These are phyloP conservation scores for Polychaeton citri DNA, from an alignment of 2,329 filamentous ascomycete species.

Conservation along the genomic window DNA sequence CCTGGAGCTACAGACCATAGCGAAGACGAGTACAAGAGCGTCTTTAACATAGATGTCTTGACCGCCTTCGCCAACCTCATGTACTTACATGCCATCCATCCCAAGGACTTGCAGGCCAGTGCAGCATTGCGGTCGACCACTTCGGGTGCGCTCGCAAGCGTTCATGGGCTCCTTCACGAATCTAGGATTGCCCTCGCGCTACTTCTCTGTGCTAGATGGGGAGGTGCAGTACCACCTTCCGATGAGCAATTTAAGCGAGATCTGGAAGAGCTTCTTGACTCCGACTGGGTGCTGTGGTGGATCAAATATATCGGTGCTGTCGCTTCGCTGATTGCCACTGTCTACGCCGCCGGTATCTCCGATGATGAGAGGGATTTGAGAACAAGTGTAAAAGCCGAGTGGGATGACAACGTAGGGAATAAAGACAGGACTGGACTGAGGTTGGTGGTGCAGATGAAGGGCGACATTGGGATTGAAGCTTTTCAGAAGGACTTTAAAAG, in stretches of 20 bases:
- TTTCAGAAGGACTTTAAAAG: constrained; percentile 27
- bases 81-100: constrained; percentile 31
- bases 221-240: constrained; percentile 46
- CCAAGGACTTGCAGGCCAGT: constrained; percentile 42
- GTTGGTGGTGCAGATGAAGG: constrained; percentile 28
- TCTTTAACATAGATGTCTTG: constrained; percentile 35
- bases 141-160: constrained; percentile 50
- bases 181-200: constrained; percentile 59
- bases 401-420: constrained; percentile 23
- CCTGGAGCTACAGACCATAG: constrained; percentile 5
- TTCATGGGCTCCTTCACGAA: constrained; percentile 62
- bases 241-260: constrained; percentile 43
- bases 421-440: constrained; percentile 30
- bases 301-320: constrained; percentile 49
- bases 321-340: constrained; percentile 41
- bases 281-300: constrained; percentile 48
- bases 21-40: constrained; percentile 24
- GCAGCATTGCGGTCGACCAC: constrained; percentile 61
- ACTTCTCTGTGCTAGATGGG: constrained; percentile 62
- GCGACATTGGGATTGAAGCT: constrained; percentile 27
- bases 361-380: constrained; percentile 26
- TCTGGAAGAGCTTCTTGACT: constrained; percentile 40
- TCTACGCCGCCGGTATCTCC: constrained; percentile 47
- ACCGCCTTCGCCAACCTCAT: constrained; percentile 47
- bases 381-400: constrained; percentile 25